Base-by-base conservation (phyloP, 148 eudicot genomes). In the Persicaria maculosa region DNA sequence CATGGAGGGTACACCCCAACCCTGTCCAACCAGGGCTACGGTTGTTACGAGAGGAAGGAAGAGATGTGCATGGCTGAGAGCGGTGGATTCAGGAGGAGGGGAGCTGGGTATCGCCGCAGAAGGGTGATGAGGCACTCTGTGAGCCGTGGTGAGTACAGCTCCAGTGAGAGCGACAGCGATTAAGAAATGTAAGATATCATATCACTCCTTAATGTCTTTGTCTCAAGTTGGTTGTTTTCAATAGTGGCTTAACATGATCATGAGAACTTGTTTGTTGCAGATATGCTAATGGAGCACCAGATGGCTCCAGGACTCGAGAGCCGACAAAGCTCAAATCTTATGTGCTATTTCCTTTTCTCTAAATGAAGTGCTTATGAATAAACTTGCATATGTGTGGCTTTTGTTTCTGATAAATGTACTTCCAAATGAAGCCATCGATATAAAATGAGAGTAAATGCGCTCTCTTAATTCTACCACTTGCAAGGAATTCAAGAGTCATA, bases 121-220 rank as follows among this genome's bases (percentile, higher is more conserved):
- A 36, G 70, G 7, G 70, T 65, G 19, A 65, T 65, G 70, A 65
- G 8, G 70, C 19, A 65, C 70, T 40, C 46, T 1, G 19, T 36
- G 46, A 65, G 70, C 70, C 70, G 70, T 6, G 46, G 70, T n/a
- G 36, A 40, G 6, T 65, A 65, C 47, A 65, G 70, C 70, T 65
- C 46, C 46, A 65, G 70, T 2, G 70, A 65, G 70, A 65, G 70
- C 70, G 70, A 65, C 70, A 36, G 70, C 70, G 70, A 65, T 12
- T 65, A 65, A 65, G 16, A 19, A 19, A 57, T 57, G 36, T 57
- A 19, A 55, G 0, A 50, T 5, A 12, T 52, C 36, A 31, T 31
- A 31, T 31, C 36, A 31, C 36, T 31, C 2, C 36, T 31, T 31
- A 31, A 31, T 31, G 36, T 12, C 12, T 15, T 4, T 52, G n/a